These are phyloP conservation scores for Batkoa obscura DNA, from an alignment of 371 early-diverging fungal genomes.

Conservation along the genomic window DNA sequence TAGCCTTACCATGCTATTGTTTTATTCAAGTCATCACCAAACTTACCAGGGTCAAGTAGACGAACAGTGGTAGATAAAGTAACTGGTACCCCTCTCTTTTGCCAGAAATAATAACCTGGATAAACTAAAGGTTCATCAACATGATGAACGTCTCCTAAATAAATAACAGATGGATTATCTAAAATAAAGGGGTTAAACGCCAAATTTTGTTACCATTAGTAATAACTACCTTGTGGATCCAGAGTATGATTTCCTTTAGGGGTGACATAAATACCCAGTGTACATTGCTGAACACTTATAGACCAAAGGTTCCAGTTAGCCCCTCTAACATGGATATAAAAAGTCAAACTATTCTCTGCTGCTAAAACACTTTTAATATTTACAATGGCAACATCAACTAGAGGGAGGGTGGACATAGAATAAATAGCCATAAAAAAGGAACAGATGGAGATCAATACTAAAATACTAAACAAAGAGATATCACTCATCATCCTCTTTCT, in stretches of 20 bases:
- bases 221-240: too few relatives aligned
- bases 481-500: not conserved
- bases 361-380: not conserved
- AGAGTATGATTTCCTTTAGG: too few relatives aligned
- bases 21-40: not conserved
- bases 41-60: not conserved
- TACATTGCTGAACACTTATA: not conserved
- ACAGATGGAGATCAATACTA: not conserved
- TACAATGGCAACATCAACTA: not conserved
- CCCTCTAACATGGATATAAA: not conserved
- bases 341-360: not conserved
- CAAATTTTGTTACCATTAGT: too few relatives aligned
- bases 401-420: slow-evolving; percentile 1
- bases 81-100: not conserved
- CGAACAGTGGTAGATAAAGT: not conserved
- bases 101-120: not conserved
- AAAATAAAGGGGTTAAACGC: not conserved
- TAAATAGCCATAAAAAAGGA: not conserved
- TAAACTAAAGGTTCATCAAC: slow-evolving; percentile 2
- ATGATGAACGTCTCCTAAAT: not conserved
- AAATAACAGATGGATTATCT: too few relatives aligned
- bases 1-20: not conserved
- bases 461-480: not conserved
- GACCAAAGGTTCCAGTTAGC: slow-evolving; percentile 4
- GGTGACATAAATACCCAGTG: not conserved